Percentiles rank a stretch among this genome's conserved stretches.
Evolutionary conservation across 148 eudicot species (phyloP).

Genomic region (Chenopodium berlandieri): DNA sequence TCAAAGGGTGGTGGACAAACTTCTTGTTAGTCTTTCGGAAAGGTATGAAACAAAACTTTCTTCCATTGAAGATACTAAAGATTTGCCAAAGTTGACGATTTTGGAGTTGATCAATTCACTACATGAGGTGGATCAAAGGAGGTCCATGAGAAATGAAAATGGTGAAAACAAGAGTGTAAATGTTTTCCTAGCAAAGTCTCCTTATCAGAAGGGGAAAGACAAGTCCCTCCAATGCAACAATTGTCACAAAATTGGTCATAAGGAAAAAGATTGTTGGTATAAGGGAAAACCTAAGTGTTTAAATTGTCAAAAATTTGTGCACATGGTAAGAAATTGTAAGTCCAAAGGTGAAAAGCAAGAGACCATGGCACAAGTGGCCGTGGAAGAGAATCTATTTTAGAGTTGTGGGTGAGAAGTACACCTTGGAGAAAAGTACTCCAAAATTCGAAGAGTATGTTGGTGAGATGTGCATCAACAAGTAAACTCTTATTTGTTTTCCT

Average conservation of each 20-base stretch:
- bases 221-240: background rate
- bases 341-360: background rate
- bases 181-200: no score
- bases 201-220: background rate
- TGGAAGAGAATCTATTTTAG: background rate
- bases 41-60: no score
- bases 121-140: background rate
- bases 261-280: slow-evolving; percentile 2
- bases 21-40: no score
- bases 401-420: background rate
- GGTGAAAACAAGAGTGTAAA: background rate
- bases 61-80: no score
- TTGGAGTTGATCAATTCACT: no score
- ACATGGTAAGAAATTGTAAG: background rate
- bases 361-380: background rate
- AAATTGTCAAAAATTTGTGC: no score
- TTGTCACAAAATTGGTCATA: no score
- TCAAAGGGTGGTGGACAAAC: no score
- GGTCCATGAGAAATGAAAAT: background rate
- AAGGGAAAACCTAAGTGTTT: background rate
- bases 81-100: no score
- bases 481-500: no score
- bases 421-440: background rate
- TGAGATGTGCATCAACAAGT: background rate
- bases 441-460: background rate